Evolutionary conservation across 2,329 filamentous ascomycete species (phyloP), one percentile per base, ranked within the genome.

Genomic region (Verticillium dahliae): DNA sequence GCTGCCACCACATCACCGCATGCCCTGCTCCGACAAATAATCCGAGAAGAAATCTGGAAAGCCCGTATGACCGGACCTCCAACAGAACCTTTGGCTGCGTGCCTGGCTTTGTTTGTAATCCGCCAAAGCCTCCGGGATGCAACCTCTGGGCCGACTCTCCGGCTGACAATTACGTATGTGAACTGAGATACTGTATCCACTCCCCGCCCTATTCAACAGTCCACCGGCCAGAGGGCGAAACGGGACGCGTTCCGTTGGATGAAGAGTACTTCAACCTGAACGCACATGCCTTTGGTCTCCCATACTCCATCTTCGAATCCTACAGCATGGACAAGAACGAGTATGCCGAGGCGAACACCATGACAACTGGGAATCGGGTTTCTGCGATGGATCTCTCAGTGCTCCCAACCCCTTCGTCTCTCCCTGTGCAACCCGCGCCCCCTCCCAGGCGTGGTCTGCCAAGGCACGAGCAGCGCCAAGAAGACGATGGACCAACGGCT

Each of bases 241-340:
- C 35, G 6, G 35, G 35, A 37, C 11, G 11, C 35, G 35, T 37
- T 11, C 35, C 81, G 1, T 77, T 81, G 1, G 77, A 75, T 1
- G 68, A 76, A 0, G 83, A 80, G 6, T 90, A 89, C 69, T 90
- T 86, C 73, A 81, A 89, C 63, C 77, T 90, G 18, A 77, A 86
- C 61, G 76, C 88, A 0, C 71, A 76, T 1, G 78, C 78, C 0
- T 90, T 90, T 62, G 87, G 86, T 4, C 74, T 90, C 22, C 82
- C 78, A 59, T 86, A 85, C 63, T 81, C 81, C 52, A 86, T 90
- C 31, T 90, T 88, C 64, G 76, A 78, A 31, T 72, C 78, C 35
- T 67, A 80, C 6, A 65, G 74, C 1, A 66, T 77, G 13, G 66
- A 76, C 10, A 72, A 74, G 62, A 68, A 72, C 1, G 61, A 75